Evolutionary conservation across 768 basidiomycete genomes (phyloP), one percentile per base, ranked within the genome.

Genomic region (Psilocybe tampanensis): DNA sequence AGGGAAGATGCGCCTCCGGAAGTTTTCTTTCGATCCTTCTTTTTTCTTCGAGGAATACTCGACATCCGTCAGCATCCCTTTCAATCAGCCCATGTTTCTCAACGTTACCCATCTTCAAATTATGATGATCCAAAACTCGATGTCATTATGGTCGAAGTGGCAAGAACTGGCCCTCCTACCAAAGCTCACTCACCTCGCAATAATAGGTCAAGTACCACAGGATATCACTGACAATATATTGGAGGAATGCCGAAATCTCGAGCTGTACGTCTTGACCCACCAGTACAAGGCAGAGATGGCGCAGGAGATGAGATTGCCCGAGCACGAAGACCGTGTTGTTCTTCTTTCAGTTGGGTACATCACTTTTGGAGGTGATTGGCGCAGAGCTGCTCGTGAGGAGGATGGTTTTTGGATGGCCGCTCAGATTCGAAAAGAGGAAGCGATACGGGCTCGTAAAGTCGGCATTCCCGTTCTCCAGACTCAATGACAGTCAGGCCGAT

Each of bases 281-380:
- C 32, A 23, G 49, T 36, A 15, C 21, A 5, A 41, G 49, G 15
- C 39, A n/a, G n/a, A 24, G 21, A 32, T 52, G 29, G 51, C 42
- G 7, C 53, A 47, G 3, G 55, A 54, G 6, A 47, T 53, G 15
- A 22, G 32, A 21, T n/a, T 53, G 1, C 41, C 47, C 21, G 56
- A 61, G 52, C 58, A 55, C 17, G 63, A 62, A 47, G 13, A 15
- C 18, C 48, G 65, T 13, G 57, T 61, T 3, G 57, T 66, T 6
- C 44, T 61, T 32, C 29, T 66, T n/a, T 59, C 59, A 19, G 60
- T 60, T 9, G n/a, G n/a, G 21, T 36, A 8, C 59, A 59, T 26
- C 55, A 60, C n/a, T n/a, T 47, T 41, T 66, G 17, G 60, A 58
- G n/a, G n/a, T 17, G 53, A 64, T 49, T 66, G 65, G 65, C 61